A percentile compares a stretch with the other conserved stretches of the same genome.
Evolutionary conservation across 2,329 filamentous ascomycete genomes (phyloP).

Genomic region (Colletotrichum caudatum): DNA sequence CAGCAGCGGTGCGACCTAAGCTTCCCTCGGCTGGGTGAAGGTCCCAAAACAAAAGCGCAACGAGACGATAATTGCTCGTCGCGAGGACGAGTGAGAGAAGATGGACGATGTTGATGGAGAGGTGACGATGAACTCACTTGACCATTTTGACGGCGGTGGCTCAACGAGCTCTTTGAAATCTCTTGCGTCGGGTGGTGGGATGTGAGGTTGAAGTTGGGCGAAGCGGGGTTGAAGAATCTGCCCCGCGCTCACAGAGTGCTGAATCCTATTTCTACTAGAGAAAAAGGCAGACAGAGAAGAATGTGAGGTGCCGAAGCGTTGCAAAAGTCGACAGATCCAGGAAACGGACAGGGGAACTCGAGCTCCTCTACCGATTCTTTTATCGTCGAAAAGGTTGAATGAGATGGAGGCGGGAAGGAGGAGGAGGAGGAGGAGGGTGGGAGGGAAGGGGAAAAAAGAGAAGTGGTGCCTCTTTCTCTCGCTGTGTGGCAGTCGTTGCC

Average conservation of each 20-base stretch:
- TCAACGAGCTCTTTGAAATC: conserved; percentile 55
- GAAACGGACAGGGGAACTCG: conserved; percentile 53
- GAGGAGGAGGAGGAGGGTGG: conserved; percentile 8
- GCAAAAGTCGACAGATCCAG: conserved; percentile 50
- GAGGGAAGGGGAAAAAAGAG: conserved; percentile 41
- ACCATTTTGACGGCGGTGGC: conserved; percentile 96
- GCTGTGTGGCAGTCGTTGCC: conserved; percentile 35
- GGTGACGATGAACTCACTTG: conserved; percentile 79
- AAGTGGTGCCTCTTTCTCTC: conserved; percentile 37
- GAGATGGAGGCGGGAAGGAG: conserved; percentile 39
- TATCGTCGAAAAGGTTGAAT: conserved; percentile 48
- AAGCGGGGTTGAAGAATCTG: conserved; percentile 59
- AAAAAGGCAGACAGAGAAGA: conserved; percentile 40
- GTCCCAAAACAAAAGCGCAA: background rate
- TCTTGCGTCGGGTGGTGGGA: conserved; percentile 47
- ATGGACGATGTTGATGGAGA: conserved; percentile 15
- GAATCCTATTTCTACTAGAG: conserved; percentile 39
- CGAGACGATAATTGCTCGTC: background rate
- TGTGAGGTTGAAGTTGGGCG: conserved; percentile 49
- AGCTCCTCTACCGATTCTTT: conserved; percentile 56
- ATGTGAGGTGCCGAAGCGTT: conserved; percentile 44
- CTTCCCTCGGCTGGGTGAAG: conserved; percentile 1
- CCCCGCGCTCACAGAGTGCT: conserved; percentile 44
- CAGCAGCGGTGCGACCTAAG: conserved; percentile 12
- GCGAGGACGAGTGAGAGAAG: conserved; percentile 5